A percentile compares a stretch with the other conserved stretches of the same genome.
Evolutionary conservation across 331 rosid species (phyloP).

Genomic region (Pyracantha coccinea): DNA sequence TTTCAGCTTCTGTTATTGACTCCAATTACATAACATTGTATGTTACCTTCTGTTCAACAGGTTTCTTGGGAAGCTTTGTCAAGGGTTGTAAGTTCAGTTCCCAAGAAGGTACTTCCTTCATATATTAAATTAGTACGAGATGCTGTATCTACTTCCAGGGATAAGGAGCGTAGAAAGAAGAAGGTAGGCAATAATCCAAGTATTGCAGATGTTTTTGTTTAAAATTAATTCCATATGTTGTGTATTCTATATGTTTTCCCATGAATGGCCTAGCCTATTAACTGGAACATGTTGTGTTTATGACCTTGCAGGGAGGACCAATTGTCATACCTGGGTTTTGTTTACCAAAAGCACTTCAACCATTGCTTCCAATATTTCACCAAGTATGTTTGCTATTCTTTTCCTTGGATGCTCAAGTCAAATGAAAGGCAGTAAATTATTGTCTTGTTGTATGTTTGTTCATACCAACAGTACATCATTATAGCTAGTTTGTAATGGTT

Average conservation of each 20-base stretch:
- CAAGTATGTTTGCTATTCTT: conserved; percentile 45
- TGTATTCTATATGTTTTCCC: not conserved
- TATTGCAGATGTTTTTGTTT: not conserved
- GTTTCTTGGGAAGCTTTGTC: conserved; percentile 93
- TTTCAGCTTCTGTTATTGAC: conserved; percentile 13
- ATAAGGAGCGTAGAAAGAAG: conserved; percentile 91
- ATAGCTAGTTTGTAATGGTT: not conserved
- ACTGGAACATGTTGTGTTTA: conserved; percentile 10
- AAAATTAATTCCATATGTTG: not conserved
- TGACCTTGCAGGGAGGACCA: conserved; percentile 78
- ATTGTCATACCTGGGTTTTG: conserved; percentile 87
- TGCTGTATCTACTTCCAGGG: conserved; percentile 95
- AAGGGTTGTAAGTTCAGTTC: conserved; percentile 66
- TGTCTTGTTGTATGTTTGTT: not conserved
- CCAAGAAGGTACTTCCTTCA: conserved; percentile 89
- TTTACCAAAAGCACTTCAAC: conserved; percentile 96
- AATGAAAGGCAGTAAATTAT: not conserved
- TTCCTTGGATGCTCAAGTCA: conserved; percentile 1
- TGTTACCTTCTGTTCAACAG: conserved; percentile 31
- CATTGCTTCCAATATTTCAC: conserved; percentile 88
- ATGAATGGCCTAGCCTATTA: not conserved
- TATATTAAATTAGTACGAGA: conserved; percentile 89
- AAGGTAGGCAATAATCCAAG: conserved; percentile 43
- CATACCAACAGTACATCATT: not conserved
- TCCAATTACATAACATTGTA: not conserved